A percentile compares a stretch with the other conserved stretches of the same genome.
phyloP scores from a whole-genome alignment of 345 rosid species.

The Pelargonium nanum region DNA sequence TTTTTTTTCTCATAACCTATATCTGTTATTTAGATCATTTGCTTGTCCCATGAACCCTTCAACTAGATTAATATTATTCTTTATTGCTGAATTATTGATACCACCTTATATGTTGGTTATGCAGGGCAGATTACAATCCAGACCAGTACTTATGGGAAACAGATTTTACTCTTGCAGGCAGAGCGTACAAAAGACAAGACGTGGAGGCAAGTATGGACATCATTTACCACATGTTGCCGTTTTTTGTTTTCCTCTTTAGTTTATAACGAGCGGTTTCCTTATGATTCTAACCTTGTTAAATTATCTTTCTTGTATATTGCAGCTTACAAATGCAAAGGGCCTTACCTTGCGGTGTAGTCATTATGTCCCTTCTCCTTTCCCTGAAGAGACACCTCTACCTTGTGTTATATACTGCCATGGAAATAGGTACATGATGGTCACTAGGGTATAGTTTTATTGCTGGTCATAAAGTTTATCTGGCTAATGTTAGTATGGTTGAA shows the following conservation, averaged over 20 bases:
- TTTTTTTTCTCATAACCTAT: no score
- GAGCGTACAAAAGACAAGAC: slow-evolving; percentile 76
- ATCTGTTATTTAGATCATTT: not conserved
- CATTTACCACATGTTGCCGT: not conserved
- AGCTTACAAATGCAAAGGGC: slow-evolving; percentile 80
- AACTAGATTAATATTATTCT: not conserved
- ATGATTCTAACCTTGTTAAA: slow-evolving; percentile 10
- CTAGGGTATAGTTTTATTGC: not conserved
- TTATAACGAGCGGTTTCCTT: not conserved
- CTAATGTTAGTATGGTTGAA: no score
- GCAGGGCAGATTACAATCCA: slow-evolving; percentile 89
- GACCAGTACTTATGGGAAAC: slow-evolving; percentile 83
- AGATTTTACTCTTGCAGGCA: slow-evolving; percentile 72
- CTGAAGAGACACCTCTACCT: slow-evolving; percentile 66
- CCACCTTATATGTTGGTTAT: not conserved
- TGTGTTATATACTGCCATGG: slow-evolving; percentile 98
- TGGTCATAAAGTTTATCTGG: not conserved
- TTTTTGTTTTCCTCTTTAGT: not conserved
- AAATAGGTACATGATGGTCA: slow-evolving; percentile 44
- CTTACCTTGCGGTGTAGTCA: slow-evolving; percentile 84
- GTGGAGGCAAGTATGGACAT: slow-evolving; percentile 82
- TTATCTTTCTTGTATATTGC: slow-evolving; percentile 23
- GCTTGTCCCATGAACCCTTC: not conserved
- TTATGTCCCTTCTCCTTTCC: slow-evolving; percentile 56
- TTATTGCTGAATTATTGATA: not conserved